Conservation (phyloP, 2,329 filamentous ascomycete species). For the Decorospora gaudefroyi region DNA sequence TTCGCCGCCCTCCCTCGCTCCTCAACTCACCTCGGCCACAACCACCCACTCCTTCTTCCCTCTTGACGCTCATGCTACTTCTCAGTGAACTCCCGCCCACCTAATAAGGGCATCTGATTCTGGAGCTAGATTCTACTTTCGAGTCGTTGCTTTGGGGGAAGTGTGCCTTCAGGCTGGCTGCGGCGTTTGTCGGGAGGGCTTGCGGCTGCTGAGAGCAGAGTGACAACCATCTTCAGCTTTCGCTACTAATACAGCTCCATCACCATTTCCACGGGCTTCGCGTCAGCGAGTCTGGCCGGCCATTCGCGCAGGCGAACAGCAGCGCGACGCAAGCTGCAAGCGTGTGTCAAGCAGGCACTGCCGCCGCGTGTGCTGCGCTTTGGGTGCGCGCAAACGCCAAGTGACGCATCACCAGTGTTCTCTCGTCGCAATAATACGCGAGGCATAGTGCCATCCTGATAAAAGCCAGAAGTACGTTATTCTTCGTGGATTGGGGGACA, state of each 20-base stretch:
- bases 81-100: constrained; percentile 45
- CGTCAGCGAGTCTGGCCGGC: constrained; percentile 28
- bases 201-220: constrained; percentile 36
- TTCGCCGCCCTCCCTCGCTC: constrained; percentile 31
- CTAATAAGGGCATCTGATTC: constrained; percentile 48
- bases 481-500: constrained; percentile 37
- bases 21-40: constrained; percentile 32
- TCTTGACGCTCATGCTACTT: constrained; percentile 43
- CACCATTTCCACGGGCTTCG: constrained; percentile 30
- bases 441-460: constrained; percentile 39
- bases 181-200: constrained; percentile 37
- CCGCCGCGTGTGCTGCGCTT: constrained; percentile 35
- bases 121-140: constrained; percentile 41
- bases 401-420: constrained; percentile 45
- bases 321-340: constrained; percentile 27
- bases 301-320: constrained; percentile 29
- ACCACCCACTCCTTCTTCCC: constrained; percentile 33
- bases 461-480: constrained; percentile 36
- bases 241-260: constrained; percentile 45
- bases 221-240: constrained; percentile 37
- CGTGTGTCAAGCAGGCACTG: constrained; percentile 29
- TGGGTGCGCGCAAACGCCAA: constrained; percentile 45
- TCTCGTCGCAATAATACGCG: constrained; percentile 41
- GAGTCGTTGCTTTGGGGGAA: constrained; percentile 40
- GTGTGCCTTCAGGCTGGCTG: constrained; percentile 40